phyloP scores from a whole-genome alignment of 208 protist species.

The Leptomonas pyrrhocoris region DNA sequence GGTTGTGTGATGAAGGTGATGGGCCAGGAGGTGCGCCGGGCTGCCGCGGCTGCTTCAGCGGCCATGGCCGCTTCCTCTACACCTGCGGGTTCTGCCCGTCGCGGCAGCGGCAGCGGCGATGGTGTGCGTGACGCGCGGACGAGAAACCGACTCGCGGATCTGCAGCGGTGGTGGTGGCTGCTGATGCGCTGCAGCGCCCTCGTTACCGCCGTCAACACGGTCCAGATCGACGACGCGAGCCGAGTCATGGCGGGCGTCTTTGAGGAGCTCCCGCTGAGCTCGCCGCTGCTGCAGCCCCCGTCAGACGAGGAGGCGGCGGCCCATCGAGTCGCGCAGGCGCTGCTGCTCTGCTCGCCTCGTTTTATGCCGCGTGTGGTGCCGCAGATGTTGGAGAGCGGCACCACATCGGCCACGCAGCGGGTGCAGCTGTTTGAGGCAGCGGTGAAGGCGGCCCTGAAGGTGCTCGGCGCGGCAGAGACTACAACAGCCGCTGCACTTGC shows the following conservation, averaged over 20 bases:
- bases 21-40: conserved; percentile 18
- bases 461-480: conserved; percentile 15
- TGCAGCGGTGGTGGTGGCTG: conserved; percentile 48
- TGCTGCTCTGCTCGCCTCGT: conserved; percentile 14
- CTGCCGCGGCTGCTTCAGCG: conserved; percentile 1
- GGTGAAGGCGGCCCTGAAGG: conserved; percentile 22
- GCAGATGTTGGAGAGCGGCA: conserved; percentile 28
- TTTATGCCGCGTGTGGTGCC: conserved; percentile 22
- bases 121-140: conserved; percentile 10
- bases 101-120: background rate
- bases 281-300: conserved; percentile 20
- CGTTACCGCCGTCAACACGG: conserved; percentile 35
- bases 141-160: background rate
- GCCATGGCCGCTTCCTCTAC: background rate
- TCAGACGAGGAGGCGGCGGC: conserved; percentile 6
- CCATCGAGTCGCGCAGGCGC: conserved; percentile 5
- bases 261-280: conserved; percentile 17
- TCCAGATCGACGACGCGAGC: conserved; percentile 19
- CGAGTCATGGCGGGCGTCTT: conserved; percentile 20
- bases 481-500: background rate
- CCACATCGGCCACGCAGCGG: conserved; percentile 8
- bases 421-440: conserved; percentile 14
- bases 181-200: conserved; percentile 37
- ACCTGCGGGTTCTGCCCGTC: too few relatives aligned
- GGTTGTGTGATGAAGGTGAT: conserved; percentile 16